Evolutionary conservation across 1,284 basidiomycete genomes (phyloP).

Genomic region (Serendipita sp.): DNA sequence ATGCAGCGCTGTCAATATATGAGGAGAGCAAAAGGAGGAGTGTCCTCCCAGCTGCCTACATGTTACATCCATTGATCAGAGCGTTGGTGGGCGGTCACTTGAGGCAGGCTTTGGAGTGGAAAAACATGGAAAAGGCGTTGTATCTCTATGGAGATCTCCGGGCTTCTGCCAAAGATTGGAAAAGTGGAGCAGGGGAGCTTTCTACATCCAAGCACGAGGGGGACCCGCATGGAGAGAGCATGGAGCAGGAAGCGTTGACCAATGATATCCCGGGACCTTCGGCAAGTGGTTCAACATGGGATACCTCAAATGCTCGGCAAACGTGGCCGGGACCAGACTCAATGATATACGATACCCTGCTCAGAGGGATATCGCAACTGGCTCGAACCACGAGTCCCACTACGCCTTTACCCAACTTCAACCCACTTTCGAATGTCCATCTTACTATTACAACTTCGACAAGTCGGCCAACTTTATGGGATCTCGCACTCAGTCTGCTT

Average conservation of each 20-base stretch:
- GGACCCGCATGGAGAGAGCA: slow-evolving; percentile 9
- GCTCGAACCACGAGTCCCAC: background rate
- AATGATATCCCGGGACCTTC: background rate
- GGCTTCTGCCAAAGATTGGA: slow-evolving; percentile 9
- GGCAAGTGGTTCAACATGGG: slow-evolving; percentile 11
- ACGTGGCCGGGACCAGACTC: slow-evolving; percentile 21
- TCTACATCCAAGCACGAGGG: slow-evolving; percentile 12
- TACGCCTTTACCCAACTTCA: slow-evolving; percentile 14
- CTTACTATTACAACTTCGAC: background rate
- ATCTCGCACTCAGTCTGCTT: slow-evolving; percentile 36
- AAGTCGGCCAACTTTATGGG: slow-evolving; percentile 27
- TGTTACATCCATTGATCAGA: background rate
- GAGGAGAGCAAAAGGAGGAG: background rate
- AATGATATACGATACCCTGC: slow-evolving; percentile 39
- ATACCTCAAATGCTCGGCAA: background rate
- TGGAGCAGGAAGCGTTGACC: background rate
- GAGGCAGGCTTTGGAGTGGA: background rate
- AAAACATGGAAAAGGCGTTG: slow-evolving; percentile 34
- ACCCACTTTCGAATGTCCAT: slow-evolving; percentile 16
- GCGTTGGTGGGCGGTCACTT: background rate
- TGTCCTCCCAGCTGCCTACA: background rate
- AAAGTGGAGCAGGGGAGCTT: background rate
- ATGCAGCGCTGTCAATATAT: background rate
- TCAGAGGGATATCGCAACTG: slow-evolving; percentile 33
- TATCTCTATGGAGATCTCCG: slow-evolving; percentile 34